Conservation (phyloP, 2,329 filamentous ascomycete genomes). For the Dactylellina leptospora region DNA sequence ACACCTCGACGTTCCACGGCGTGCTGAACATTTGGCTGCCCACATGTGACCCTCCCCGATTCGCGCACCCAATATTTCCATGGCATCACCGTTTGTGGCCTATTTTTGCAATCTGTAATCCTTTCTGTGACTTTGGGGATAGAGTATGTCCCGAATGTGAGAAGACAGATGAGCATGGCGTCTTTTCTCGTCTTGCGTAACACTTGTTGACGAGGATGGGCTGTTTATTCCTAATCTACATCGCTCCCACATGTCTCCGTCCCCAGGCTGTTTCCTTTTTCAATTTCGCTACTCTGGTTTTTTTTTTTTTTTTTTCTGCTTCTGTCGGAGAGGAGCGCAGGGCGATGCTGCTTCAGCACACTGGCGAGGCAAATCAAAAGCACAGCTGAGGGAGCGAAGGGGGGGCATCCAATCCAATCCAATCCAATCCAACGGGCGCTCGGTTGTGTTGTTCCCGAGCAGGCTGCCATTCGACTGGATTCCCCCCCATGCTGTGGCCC, state of each 20-base stretch:
- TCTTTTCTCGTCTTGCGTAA: slow-evolving; percentile 22
- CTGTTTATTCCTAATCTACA: not conserved
- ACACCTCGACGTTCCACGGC: slow-evolving; percentile 47
- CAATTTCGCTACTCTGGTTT: not conserved
- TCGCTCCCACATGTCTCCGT: slow-evolving; percentile 5
- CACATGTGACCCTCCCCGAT: slow-evolving; percentile 37
- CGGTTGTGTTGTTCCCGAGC: slow-evolving; percentile 18
- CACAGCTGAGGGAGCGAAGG: not conserved
- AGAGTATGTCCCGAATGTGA: slow-evolving; percentile 23
- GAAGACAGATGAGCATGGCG: slow-evolving; percentile 26
- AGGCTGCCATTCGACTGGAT: not conserved
- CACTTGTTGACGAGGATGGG: slow-evolving; percentile 29
- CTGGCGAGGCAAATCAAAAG: not conserved
- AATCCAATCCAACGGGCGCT: slow-evolving; percentile 8
- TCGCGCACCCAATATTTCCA: too few species aligned
- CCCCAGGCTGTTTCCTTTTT: not conserved
- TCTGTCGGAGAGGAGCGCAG: slow-evolving; percentile 38
- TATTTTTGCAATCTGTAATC: slow-evolving; percentile 19
- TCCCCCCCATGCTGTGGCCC: too few species aligned
- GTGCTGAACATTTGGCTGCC: slow-evolving; percentile 29
- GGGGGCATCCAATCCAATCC: not conserved
- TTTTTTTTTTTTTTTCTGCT: slow-evolving; percentile 10
- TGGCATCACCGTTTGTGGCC: slow-evolving; percentile 16
- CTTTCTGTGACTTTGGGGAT: too few species aligned
- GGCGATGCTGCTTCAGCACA: not conserved